Base-by-base conservation (phyloP, 2,329 filamentous ascomycete genomes). In the Beauveria sp. region DNA sequence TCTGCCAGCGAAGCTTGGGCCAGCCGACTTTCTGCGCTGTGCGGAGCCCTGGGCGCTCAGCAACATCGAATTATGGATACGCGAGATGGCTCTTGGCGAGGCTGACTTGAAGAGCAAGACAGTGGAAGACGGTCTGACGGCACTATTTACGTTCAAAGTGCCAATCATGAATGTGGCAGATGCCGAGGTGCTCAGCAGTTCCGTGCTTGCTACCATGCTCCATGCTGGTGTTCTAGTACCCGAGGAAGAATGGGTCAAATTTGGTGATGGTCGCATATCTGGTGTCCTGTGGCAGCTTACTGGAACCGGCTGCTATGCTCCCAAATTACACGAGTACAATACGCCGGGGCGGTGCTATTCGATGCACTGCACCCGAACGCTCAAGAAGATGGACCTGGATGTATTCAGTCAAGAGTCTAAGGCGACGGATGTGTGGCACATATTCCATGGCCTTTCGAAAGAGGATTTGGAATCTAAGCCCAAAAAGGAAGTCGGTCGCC, bases 131-230 rank as follows among this genome's bases (percentile, higher is more conserved):
- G 93, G 91, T 2, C 81, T 99, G 47, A 87, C 96, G 47, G 89
- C 87, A 34, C 79, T 99, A 7, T 98, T 99, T 72, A 96, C 91
- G 1, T 85, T 90, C 75, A 98, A 97, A 74, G 92, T 99, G 0
- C 93, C 95, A 0, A 99, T 92, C 0, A 97, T 99, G 91, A 98
- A 99, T 68, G 93, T 95, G 47, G 93, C 93, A 6, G 96, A 99
- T 78, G 95, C 95, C 0, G 95, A 99, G 72, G 88, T 87, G 1
- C 79, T 99, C 57, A 91, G 90, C 64, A 83, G 85, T 62, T 86
- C 85, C 46, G 90, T 96, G 0, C 86, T 96, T 2, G 80, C 86
- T 60, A 84, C 87, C 52, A 95, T 99, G 90, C 84, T 93, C 66
- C 81, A 84, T 26, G 86, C 88, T 9, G 88, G 87, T 45, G 90